Evolutionary conservation across 495 filamentous ascomycete genomes (phyloP).

Genomic region (Apiosordaria backusii): DNA sequence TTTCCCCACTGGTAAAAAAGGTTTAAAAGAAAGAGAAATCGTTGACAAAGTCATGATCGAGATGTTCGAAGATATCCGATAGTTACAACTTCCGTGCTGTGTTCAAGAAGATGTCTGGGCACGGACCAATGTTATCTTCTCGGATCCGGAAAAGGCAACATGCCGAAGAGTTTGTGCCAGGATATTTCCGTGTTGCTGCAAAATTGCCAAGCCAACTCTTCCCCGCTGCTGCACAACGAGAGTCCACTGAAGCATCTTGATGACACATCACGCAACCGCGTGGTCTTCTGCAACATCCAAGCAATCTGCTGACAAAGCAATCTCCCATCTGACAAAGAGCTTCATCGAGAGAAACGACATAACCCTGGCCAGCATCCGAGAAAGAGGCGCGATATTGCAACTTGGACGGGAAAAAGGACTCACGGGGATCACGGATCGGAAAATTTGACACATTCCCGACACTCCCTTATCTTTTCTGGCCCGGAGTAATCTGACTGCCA

Average conservation of each 20-base stretch:
- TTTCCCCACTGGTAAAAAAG: no score
- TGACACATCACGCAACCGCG: conserved; percentile 4
- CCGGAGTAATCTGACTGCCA: no score
- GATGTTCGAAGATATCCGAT: no score
- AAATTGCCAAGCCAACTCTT: neutral
- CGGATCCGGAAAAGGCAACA: neutral
- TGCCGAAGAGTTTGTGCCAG: neutral
- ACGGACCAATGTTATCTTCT: neutral
- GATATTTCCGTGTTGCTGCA: neutral
- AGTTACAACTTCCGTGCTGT: no score
- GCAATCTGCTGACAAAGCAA: conserved; percentile 11
- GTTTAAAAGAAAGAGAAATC: no score
- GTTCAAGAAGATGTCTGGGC: no score
- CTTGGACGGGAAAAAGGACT: neutral
- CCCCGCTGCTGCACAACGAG: neutral
- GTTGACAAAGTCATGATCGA: no score
- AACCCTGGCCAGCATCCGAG: neutral
- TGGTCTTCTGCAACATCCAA: neutral
- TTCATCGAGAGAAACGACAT: neutral
- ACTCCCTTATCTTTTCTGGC: neutral
- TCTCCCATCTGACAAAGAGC: conserved; percentile 6
- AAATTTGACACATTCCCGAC: neutral
- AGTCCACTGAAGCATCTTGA: neutral
- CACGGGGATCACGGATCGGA: neutral
- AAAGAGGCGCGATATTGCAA: neutral